Conservation (phyloP, 176 grass and related monocot species). For the Aegilops bicornis region DNA sequence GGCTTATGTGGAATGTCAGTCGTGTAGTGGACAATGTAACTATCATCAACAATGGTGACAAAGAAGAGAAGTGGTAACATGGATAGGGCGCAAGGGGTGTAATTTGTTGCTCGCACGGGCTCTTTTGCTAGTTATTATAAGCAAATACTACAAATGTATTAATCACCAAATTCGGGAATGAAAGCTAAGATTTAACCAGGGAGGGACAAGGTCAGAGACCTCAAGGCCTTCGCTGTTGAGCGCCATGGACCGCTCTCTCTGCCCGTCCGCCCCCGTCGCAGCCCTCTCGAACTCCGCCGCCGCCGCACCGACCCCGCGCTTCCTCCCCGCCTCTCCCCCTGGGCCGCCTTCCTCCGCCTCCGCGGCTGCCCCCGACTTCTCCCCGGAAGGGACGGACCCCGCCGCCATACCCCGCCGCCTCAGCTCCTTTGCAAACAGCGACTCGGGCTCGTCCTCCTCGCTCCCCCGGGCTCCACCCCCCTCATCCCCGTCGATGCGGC, state of each 20-base stretch:
- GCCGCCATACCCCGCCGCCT: constrained; percentile 68
- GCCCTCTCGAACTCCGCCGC: constrained; percentile 55
- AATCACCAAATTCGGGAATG: neutral
- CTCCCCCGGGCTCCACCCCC: neutral
- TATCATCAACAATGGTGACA: too few species aligned
- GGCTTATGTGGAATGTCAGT: too few species aligned
- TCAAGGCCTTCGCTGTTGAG: constrained; percentile 90
- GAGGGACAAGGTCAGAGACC: constrained; percentile 24
- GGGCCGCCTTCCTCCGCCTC: neutral
- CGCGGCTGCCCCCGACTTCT: constrained; percentile 36
- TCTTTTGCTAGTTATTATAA: neutral
- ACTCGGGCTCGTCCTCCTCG: constrained; percentile 55
- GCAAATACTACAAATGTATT: neutral
- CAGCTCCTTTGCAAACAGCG: constrained; percentile 82
- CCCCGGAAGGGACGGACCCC: constrained; percentile 42
- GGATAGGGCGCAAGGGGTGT: too few species aligned
- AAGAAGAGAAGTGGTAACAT: too few species aligned
- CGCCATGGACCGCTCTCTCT: constrained; percentile 71
- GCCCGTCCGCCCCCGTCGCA: constrained; percentile 40
- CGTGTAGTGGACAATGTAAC: too few species aligned
- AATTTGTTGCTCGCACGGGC: too few species aligned
- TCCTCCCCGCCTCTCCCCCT: constrained; percentile 23
- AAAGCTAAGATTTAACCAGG: neutral
- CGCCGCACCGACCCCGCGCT: constrained; percentile 29
- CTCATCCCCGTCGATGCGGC: constrained; percentile 8